Base-by-base conservation (phyloP, 2,329 filamentous ascomycete genomes). In the Cladosporium sp. region DNA sequence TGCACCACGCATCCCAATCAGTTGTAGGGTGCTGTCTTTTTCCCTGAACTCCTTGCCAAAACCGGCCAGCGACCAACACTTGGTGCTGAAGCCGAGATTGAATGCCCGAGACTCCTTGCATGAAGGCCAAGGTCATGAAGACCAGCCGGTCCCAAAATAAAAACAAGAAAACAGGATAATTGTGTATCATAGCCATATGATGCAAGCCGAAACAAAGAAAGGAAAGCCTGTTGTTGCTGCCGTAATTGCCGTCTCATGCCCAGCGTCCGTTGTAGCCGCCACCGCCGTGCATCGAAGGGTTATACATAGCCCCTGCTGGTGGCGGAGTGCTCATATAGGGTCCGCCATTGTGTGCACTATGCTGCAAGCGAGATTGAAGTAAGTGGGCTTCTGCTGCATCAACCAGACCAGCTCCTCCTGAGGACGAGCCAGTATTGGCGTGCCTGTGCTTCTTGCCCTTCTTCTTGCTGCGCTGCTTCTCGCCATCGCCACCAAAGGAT, bases 381-480 rank as follows among this genome's bases (percentile, higher is more conserved):
- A 64, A 44, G 55, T 64, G 93, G 93, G 57, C 52, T 91, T 97
- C 92, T 83, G 90, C 91, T 92, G 96, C 91, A 95, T 97, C 92
- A 82, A 95, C 92, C 93, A 97, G 86, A 83, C 90, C 92, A 90
- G 91, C 90, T 86, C 91, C 92, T 83, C 89, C 89, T 35, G 65
- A 68, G 86, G 91, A 96, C 87, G 93, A 97, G 90, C 92, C 96
- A 93, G 93, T 97, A 91, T 97, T 96, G 94, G 91, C 93, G 88
- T 97, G 92, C 87, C 92, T 95, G 84, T 97, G 93, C 91, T 97
- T 97, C 87, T 96, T 97, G 83, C 91, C 91, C 91, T 96, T 96
- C 86, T 96, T 97, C 88, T 96, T 96, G 85, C 95, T 56, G 17
- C 64, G 63, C 59, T 66, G 91, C 87, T 96, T 69, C 53, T 69